phyloP scores from a whole-genome alignment of 495 filamentous ascomycete genomes.

The Cercophora sp. region DNA sequence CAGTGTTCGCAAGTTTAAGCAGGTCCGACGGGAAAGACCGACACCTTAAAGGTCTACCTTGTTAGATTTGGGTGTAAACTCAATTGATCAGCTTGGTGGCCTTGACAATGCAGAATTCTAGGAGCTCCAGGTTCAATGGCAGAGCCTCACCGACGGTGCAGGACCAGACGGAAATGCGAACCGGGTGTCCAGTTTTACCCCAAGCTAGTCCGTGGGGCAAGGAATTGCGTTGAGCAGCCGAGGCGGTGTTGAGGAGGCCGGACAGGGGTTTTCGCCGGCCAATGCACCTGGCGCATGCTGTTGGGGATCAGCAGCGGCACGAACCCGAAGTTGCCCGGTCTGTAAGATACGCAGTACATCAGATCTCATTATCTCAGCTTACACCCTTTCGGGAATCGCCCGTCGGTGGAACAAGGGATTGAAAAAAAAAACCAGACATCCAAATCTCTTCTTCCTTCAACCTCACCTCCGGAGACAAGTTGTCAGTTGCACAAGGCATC shows the following conservation, averaged over 20 bases:
- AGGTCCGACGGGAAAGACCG: neutral
- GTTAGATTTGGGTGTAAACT: no score
- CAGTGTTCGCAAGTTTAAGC: neutral
- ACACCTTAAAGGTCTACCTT: no score
- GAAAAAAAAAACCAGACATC: neutral
- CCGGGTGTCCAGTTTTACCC: constrained; percentile 11
- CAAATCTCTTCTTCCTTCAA: neutral
- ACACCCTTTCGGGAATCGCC: neutral
- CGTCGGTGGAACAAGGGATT: neutral
- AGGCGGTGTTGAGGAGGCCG: constrained; percentile 10
- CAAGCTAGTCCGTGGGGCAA: constrained; percentile 14
- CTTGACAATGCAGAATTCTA: no score
- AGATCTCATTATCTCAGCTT: neutral
- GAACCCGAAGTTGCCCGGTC: constrained; percentile 1
- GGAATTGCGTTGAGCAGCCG: constrained; percentile 14
- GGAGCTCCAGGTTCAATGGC: no score
- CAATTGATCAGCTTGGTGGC: no score
- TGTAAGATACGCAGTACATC: neutral
- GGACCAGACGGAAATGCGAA: no score
- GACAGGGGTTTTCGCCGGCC: constrained; percentile 6
- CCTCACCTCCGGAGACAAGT: neutral
- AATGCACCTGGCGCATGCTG: neutral
- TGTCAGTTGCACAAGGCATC: neutral
- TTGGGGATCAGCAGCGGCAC: constrained; percentile 8
- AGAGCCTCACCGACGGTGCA: no score